Conservation (phyloP, 2,329 filamentous ascomycete species). For the Biscogniauxia sp. region DNA sequence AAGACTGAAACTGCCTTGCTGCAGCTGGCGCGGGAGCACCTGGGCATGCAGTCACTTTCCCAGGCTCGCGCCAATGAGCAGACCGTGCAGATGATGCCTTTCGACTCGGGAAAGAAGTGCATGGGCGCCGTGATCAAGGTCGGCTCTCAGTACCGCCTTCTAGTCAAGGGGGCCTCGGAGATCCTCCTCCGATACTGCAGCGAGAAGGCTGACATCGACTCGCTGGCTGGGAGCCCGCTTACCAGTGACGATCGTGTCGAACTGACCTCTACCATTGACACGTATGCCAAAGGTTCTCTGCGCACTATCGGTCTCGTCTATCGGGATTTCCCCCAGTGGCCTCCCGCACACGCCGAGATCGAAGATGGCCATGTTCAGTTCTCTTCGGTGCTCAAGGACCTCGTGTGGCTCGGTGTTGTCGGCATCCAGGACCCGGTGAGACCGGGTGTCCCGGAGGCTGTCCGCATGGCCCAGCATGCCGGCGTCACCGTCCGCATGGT, state of each 20-base stretch:
- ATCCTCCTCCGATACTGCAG: slow-evolving; percentile 48
- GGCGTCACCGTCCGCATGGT: slow-evolving; percentile 75
- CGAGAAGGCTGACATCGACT: slow-evolving; percentile 29
- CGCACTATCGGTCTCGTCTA: slow-evolving; percentile 75
- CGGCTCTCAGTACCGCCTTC: slow-evolving; percentile 44
- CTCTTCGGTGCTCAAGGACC: slow-evolving; percentile 64
- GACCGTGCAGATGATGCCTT: slow-evolving; percentile 50
- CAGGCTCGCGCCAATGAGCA: slow-evolving; percentile 46
- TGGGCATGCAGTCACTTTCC: slow-evolving; percentile 47
- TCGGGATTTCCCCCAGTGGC: slow-evolving; percentile 70
- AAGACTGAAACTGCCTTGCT: slow-evolving; percentile 57
- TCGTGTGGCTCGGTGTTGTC: slow-evolving; percentile 70
- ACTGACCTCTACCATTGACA: slow-evolving; percentile 54
- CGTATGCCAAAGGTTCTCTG: slow-evolving; percentile 65
- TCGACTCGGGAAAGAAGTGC: slow-evolving; percentile 54
- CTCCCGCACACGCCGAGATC: slow-evolving; percentile 60
- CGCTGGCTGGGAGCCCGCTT: slow-evolving; percentile 48
- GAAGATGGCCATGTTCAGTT: slow-evolving; percentile 61
- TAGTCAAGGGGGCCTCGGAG: slow-evolving; percentile 57
- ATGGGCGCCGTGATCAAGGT: slow-evolving; percentile 55
- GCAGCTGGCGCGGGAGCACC: slow-evolving; percentile 47
- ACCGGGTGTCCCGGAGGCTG: slow-evolving; percentile 64
- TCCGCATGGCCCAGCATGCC: slow-evolving; percentile 63
- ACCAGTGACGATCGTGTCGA: slow-evolving; percentile 55
- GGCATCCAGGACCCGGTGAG: slow-evolving; percentile 75